Percentiles rank a stretch among this genome's conserved stretches.
phyloP scores from a whole-genome alignment of 2,329 filamentous ascomycete species.

The Penicillium hesseltinei region DNA sequence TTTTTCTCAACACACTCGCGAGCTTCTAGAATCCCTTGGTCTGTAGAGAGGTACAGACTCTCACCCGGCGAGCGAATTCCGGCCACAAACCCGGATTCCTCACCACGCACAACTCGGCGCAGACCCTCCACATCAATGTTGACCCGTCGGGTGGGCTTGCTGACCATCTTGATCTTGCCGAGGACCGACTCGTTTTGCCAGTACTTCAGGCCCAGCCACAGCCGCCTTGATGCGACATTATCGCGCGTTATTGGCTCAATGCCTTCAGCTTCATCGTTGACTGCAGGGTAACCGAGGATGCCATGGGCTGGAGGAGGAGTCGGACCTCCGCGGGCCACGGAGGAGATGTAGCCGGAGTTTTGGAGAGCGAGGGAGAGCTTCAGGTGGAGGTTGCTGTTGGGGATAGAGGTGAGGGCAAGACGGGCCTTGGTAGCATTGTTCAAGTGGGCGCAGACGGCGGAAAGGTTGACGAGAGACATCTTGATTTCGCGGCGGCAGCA shows the following conservation, averaged over 20 bases:
- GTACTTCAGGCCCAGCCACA: slow-evolving; percentile 93
- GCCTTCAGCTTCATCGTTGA: slow-evolving; percentile 37
- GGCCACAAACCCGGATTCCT: slow-evolving; percentile 63
- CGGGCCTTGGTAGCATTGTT: slow-evolving; percentile 85
- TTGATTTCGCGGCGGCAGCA: slow-evolving; percentile 22
- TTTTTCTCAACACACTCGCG: slow-evolving; percentile 78
- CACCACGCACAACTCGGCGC: slow-evolving; percentile 65
- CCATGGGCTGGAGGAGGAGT: slow-evolving; percentile 55
- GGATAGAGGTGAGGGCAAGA: slow-evolving; percentile 78
- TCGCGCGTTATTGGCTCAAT: slow-evolving; percentile 59
- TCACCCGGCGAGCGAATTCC: slow-evolving; percentile 76
- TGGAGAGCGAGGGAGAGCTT: slow-evolving; percentile 73
- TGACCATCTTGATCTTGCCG: slow-evolving; percentile 63
- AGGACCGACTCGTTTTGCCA: slow-evolving; percentile 79
- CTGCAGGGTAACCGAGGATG: slow-evolving; percentile 51
- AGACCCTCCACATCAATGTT: slow-evolving; percentile 64
- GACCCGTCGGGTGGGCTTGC: slow-evolving; percentile 71
- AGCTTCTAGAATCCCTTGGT: slow-evolving; percentile 73
- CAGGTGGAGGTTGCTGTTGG: slow-evolving; percentile 77
- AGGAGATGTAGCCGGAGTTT: slow-evolving; percentile 75
- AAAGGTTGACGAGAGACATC: slow-evolving; percentile 73
- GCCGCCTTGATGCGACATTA: slow-evolving; percentile 70
- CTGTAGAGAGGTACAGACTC: slow-evolving; percentile 75
- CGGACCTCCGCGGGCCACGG: slow-evolving; percentile 71
- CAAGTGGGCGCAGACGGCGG: slow-evolving; percentile 82